phyloP scores from a whole-genome alignment of 345 rosid species.

The Nasturtium officinale region DNA sequence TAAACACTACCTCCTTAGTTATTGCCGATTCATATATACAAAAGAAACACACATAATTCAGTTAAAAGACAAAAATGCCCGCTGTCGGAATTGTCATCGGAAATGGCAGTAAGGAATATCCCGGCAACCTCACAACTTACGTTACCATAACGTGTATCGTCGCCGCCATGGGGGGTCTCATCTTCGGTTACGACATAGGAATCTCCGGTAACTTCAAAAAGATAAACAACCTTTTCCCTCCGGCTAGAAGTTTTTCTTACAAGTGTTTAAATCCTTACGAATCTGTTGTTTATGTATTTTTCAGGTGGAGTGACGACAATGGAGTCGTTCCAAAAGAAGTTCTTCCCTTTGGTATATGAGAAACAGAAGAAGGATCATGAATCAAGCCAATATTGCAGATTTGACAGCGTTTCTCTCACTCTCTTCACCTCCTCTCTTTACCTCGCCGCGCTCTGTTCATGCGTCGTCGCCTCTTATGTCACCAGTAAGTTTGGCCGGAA shows the following conservation, averaged over 20 bases:
- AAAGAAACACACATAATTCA: too few species aligned
- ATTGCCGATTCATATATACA: background rate
- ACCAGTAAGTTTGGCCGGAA: constrained; percentile 73
- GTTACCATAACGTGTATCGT: constrained; percentile 76
- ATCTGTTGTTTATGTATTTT: background rate
- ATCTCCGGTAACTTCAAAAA: constrained; percentile 56
- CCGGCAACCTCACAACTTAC: constrained; percentile 71
- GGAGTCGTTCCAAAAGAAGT: constrained; percentile 60
- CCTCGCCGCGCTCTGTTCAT: constrained; percentile 73
- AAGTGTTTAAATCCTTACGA: too few species aligned
- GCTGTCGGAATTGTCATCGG: constrained; percentile 50
- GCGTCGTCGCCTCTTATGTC: constrained; percentile 68
- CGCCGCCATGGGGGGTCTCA: constrained; percentile 94
- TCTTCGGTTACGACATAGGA: constrained; percentile 92
- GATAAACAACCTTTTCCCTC: background rate
- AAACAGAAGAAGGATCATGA: constrained; percentile 45
- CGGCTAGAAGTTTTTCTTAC: too few species aligned
- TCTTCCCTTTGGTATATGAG: constrained; percentile 64
- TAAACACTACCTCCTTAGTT: too few species aligned
- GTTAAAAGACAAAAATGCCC: constrained; percentile 46
- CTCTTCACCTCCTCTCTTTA: constrained; percentile 90
- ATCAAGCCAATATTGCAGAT: constrained; percentile 67
- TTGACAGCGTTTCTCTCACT: constrained; percentile 64
- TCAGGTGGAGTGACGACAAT: constrained; percentile 89
- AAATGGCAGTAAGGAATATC: constrained; percentile 54